Base-by-base conservation (phyloP, 75 land plant genomes). In the Azolla pinnata region DNA sequence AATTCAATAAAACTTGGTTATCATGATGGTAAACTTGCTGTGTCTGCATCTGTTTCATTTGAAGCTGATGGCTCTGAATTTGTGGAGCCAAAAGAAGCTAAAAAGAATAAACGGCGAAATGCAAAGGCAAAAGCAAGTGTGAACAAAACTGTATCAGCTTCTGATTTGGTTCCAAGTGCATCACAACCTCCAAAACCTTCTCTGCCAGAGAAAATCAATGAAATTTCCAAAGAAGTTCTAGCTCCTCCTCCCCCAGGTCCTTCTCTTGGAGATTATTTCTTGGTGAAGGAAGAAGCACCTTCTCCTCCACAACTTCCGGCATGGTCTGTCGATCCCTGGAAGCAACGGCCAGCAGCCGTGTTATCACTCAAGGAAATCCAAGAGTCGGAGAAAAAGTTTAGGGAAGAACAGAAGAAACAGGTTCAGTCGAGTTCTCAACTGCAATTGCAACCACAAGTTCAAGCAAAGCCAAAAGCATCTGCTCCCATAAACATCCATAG, bases 61-160 rank as follows among this genome's bases (percentile, higher is more conserved):
- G 50, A 58, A 27, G 51, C 25, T 23, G 83, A 73, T 59, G 85
- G 81, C 60, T 70, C 53, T 45, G 78, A 82, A 48, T 95, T 95
- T 69, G 71, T 95, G 57, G 88, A 86, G 72, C 97, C 99, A 17
- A 95, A 90, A 68, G 99, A 90, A 27, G 63, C 80, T 5, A 95
- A 80, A 60, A 95, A 84, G 73, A 78, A 55, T 61, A 86, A 96
- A 44, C 83, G 85, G 61, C 85, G 83, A 66, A 74, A 83, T 31
- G 68, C 83, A 3, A 95, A 95, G 49, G 66, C 68, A 17, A 95
- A 95, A 71, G 57, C 44, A 63, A 40, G 57, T 24, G 70, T 54
- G 16, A 52, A 14, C 29, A 52, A 52, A 14, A 14, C 55, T 24
- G 59, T 52, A 12, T 17, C 60, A 0, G 14, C 32, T 3, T 31